Conservation (phyloP, 1,284 basidiomycete species). For the Sporisorium scitamineum region DNA sequence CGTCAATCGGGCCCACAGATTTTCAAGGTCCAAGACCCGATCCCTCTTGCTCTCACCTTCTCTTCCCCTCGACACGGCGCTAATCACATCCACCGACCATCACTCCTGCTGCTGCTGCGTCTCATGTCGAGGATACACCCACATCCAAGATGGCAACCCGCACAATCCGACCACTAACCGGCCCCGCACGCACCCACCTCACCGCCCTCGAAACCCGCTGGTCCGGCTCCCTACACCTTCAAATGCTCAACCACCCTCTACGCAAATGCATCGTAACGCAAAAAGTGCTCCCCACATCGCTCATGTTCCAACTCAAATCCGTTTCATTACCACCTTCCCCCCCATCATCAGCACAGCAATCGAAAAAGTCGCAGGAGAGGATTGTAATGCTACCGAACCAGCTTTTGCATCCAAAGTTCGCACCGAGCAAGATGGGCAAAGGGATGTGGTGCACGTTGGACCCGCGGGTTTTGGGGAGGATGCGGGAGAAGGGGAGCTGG, state of each 20-base stretch:
- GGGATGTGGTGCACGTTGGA: constrained; percentile 25
- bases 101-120: too few relatives aligned
- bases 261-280: constrained; percentile 42
- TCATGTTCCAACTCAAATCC: constrained; percentile 36
- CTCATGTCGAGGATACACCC: too few relatives aligned
- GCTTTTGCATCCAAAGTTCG: constrained; percentile 22
- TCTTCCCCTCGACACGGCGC: background rate
- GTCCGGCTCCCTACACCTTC: constrained; percentile 24
- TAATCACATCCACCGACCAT: background rate
- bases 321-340: constrained; percentile 3
- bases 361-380: background rate
- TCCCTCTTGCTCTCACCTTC: constrained; percentile 6
- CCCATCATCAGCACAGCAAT: background rate
- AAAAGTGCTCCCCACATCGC: constrained; percentile 24
- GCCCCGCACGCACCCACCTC: background rate
- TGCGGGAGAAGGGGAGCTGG: constrained; percentile 5
- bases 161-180: background rate
- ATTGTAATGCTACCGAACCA: constrained; percentile 28
- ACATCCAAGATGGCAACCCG: background rate
- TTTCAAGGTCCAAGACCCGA: constrained; percentile 26
- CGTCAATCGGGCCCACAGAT: constrained; percentile 7
- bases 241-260: constrained; percentile 25
- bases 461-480: background rate
- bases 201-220: constrained; percentile 19
- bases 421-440: constrained; percentile 8